Evolutionary conservation across 164 flowering plant genomes (phyloP).

Genomic region (Cinnamomum chago): DNA sequence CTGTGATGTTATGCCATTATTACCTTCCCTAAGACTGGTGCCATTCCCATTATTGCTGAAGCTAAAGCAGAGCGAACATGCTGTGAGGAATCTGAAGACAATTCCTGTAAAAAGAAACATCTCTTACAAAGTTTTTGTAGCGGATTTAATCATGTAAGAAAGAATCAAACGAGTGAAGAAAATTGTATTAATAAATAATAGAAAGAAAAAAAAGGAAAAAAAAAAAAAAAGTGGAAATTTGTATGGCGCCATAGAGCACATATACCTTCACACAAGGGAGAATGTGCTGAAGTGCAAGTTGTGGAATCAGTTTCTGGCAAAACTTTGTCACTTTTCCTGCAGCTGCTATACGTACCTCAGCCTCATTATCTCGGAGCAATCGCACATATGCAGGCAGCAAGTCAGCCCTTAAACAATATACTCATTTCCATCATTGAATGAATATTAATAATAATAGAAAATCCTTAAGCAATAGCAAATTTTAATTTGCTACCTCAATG

Average conservation of each 20-base stretch:
- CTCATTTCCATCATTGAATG: constrained; percentile 5
- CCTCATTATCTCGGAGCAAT: constrained; percentile 94
- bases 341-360: constrained; percentile 98
- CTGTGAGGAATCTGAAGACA: constrained; percentile 96
- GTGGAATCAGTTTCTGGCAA: constrained; percentile 78
- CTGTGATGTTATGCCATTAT: background rate
- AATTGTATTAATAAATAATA: background rate
- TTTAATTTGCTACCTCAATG: background rate
- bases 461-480: background rate
- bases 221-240: background rate
- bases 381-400: constrained; percentile 95
- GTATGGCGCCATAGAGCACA: constrained; percentile 1
- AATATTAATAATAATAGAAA: background rate
- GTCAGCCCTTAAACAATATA: constrained; percentile 57
- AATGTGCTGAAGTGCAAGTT: constrained; percentile 89
- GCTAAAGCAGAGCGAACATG: constrained; percentile 98
- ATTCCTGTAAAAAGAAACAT: constrained; percentile 45
- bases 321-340: constrained; percentile 96
- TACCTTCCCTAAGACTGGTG: constrained; percentile 95
- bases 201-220: background rate
- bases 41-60: constrained; percentile 99
- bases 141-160: background rate
- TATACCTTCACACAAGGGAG: constrained; percentile 97
- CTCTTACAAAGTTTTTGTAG: background rate
- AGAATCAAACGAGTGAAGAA: background rate